Evolutionary conservation across 768 basidiomycete species (phyloP), one percentile per base, ranked within the genome.

Genomic region (Kwoniella dendrophila): DNA sequence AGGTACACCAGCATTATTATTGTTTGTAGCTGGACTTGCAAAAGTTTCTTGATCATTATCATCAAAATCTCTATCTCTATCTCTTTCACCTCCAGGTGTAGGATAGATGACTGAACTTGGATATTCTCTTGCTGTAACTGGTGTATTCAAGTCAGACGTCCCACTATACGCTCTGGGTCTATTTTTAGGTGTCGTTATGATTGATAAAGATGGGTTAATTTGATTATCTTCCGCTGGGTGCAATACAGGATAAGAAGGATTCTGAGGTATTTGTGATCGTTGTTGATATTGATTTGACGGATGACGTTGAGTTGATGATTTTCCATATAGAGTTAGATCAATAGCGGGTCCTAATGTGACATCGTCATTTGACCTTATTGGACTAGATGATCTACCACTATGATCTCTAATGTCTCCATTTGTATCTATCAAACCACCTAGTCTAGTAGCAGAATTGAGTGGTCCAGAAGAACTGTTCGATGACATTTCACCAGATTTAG

Each of bases 1-100:
- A 22, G 74, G 74, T 16, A 76, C 72, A 20, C 41, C 18, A 43
- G n/a, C n/a, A n/a, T n/a, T n/a, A n/a, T n/a, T 43, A 14, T 20
- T 5, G 11, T 43, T 20, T 20, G 18, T 20, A 14, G 72, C 60
- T 0, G 74, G 74, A 67, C 63, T 65, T 2, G 67, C 64, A 38
- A 63, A 71, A 2, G 59, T 56, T 5, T 59, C 60, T 8, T 38
- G 34, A 12, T 47, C 32, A 14, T 62, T 53, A 24, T 33, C 43
- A 20, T 61, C 10, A 43, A 52, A 30, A 33, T 62, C 27, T 26
- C 62, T 38, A 53, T 57, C 27, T 54, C 60, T 24, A 43, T 52
- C 29, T n/a, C 30, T 38, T 3, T 60, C 59, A 8, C 24, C 38
- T 3, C 60, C 60, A 4, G 60, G 60, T 4, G 60, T 62, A n/a